Percentiles rank a stretch among this genome's conserved stretches.
These are phyloP conservation scores for Leccinum arenicola DNA, from an alignment of 768 basidiomycete genomes.

Conservation along the genomic window DNA sequence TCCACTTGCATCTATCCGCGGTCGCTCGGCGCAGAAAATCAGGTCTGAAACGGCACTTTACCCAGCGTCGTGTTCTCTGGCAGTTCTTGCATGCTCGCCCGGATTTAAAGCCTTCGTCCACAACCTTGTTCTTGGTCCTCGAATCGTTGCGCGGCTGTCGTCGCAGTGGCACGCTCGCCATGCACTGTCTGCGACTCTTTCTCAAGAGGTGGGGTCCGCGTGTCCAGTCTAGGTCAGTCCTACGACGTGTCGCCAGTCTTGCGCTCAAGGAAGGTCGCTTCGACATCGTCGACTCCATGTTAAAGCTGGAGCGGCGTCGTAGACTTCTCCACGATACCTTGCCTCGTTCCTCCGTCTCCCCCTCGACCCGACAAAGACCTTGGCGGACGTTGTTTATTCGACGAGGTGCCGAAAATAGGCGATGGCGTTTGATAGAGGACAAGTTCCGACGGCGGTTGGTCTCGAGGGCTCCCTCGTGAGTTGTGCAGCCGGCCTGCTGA, in stretches of 20 bases:
- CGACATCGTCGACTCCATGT: conserved; percentile 41
- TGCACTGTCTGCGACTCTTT: conserved; percentile 43
- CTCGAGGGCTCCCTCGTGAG: background rate
- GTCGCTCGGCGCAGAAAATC: conserved; percentile 28
- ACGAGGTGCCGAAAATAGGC: conserved; percentile 30
- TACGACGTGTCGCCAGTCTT: conserved; percentile 53
- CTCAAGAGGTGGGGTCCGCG: conserved; percentile 52
- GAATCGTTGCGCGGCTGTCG: conserved; percentile 46
- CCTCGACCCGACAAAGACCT: conserved; percentile 15
- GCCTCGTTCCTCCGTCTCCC: conserved; percentile 8
- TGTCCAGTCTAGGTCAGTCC: conserved; percentile 56
- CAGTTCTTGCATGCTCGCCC: conserved; percentile 46
- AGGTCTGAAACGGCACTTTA: conserved; percentile 44
- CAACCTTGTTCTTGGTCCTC: conserved; percentile 59
- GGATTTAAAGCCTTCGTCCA: conserved; percentile 52
- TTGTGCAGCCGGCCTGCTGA: background rate
- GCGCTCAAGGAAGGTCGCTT: conserved; percentile 65
- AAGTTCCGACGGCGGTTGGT: conserved; percentile 18
- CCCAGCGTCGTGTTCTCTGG: conserved; percentile 42
- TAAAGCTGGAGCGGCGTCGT: conserved; percentile 16
- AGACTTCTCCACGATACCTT: conserved; percentile 4
- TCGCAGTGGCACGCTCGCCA: conserved; percentile 55
- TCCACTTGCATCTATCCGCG: conserved; percentile 45
- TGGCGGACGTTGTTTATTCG: conserved; percentile 23
- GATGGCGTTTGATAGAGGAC: conserved; percentile 27